These are phyloP conservation scores for Neofusicoccum ribis DNA, from an alignment of 2,329 filamentous ascomycete genomes.

Conservation along the genomic window DNA sequence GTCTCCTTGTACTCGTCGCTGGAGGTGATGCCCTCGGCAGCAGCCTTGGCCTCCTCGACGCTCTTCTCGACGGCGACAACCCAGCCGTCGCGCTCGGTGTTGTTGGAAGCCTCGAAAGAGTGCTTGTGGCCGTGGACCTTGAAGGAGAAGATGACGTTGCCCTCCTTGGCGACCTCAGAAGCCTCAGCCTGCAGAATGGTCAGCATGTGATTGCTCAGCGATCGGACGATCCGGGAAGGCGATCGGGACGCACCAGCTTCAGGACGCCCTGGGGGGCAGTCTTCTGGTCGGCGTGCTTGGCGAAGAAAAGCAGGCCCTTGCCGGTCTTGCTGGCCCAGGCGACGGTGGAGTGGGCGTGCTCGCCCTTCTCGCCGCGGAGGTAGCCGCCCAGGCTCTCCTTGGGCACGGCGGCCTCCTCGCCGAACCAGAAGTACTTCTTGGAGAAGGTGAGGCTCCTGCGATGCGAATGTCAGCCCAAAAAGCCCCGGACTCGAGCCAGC, in stretches of 20 bases:
- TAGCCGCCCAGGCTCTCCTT: conserved; percentile 73
- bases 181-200: conserved; percentile 58
- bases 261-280: conserved; percentile 76
- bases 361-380: conserved; percentile 84
- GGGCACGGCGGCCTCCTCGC: conserved; percentile 65
- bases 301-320: conserved; percentile 91
- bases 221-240: background rate
- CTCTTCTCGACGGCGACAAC: conserved; percentile 79
- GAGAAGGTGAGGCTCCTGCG: conserved; percentile 80
- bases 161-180: conserved; percentile 73
- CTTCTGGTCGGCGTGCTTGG: conserved; percentile 83
- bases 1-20: conserved; percentile 87
- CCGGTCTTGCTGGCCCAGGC: conserved; percentile 93
- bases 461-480: conserved; percentile 17
- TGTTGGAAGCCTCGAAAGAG: conserved; percentile 77
- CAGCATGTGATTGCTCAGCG: conserved; percentile 22
- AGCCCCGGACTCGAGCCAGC: background rate
- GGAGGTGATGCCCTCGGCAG: conserved; percentile 70
- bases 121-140: conserved; percentile 87
- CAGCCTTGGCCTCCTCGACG: conserved; percentile 80
- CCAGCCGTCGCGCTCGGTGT: conserved; percentile 89
- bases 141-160: conserved; percentile 80
- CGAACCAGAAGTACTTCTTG: conserved; percentile 81
- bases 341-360: conserved; percentile 73
- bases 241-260: conserved; percentile 67